These are phyloP conservation scores for Diversispora epigaea DNA, from an alignment of 192 early-diverging fungal genomes.

Conservation along the genomic window DNA sequence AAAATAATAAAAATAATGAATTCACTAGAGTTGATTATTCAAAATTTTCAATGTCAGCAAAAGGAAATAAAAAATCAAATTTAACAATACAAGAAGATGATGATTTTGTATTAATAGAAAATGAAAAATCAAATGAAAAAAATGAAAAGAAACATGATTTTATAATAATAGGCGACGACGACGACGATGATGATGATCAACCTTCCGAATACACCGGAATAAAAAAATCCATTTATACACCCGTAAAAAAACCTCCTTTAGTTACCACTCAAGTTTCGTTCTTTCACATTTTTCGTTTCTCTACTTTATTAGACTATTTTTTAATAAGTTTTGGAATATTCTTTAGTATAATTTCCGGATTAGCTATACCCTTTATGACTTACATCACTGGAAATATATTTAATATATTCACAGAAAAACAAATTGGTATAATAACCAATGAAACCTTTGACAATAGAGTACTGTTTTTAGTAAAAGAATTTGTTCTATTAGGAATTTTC, in stretches of 20 bases:
- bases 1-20: too few species aligned
- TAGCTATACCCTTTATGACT: conserved; percentile 19
- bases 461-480: conserved; percentile 4
- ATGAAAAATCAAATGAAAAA: too few species aligned
- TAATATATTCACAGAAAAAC: conserved; percentile 7
- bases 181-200: not conserved
- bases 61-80: too few species aligned
- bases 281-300: conserved; percentile 31
- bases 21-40: too few species aligned
- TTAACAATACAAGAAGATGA: too few species aligned
- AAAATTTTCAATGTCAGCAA: too few species aligned
- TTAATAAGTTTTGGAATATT: conserved; percentile 17
- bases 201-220: not conserved
- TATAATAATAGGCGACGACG: too few species aligned
- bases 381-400: conserved; percentile 15
- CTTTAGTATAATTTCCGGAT: conserved; percentile 4
- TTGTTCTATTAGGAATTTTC: conserved; percentile 49
- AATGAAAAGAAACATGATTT: too few species aligned
- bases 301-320: conserved; percentile 15
- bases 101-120: too few species aligned
- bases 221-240: conserved; percentile 24
- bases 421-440: conserved; percentile 11
- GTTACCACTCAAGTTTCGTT: not conserved
- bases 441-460: not conserved
- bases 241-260: conserved; percentile 8